phyloP scores from a whole-genome alignment of 148 eudicot genomes.

The Spergularia bocconei region DNA sequence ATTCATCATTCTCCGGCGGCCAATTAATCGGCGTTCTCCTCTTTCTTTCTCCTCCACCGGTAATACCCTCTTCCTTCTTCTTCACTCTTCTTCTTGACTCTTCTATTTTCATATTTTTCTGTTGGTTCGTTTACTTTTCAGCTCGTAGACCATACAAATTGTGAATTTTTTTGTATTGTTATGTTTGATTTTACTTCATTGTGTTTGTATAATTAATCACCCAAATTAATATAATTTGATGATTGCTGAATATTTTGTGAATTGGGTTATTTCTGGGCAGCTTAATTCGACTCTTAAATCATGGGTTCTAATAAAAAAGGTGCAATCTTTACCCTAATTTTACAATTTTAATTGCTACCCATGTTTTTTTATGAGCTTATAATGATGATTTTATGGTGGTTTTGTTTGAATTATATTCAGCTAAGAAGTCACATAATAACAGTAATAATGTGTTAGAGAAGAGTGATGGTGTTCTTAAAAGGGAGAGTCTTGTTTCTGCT shows the following conservation, averaged over 20 bases:
- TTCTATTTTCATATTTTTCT: too few relatives aligned
- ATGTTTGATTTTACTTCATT: not conserved
- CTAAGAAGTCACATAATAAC: constrained; percentile 31
- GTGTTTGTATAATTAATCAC: not conserved
- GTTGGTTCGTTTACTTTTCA: too few relatives aligned
- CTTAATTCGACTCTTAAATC: constrained; percentile 14
- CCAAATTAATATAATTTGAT: not conserved
- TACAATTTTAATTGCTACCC: not conserved
- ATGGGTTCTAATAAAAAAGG: constrained; percentile 57
- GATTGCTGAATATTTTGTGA: not conserved
- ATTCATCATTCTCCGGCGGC: too few relatives aligned
- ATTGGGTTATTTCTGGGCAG: constrained; percentile 16
- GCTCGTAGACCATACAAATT: too few relatives aligned
- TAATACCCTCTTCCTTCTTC: too few relatives aligned
- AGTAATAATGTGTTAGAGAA: constrained; percentile 21
- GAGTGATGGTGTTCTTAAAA: constrained; percentile 16
- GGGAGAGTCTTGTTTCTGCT: constrained; percentile 19
- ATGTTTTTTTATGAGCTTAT: not conserved
- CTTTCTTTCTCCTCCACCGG: too few relatives aligned
- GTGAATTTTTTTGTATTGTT: not conserved
- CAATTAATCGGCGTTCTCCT: too few relatives aligned
- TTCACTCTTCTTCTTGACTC: too few relatives aligned
- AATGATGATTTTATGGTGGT: not conserved
- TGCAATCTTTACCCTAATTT: constrained; percentile 3
- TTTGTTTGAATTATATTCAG: constrained; percentile 27